These are phyloP conservation scores for Sarocladiaceae sp. DNA, from an alignment of 2,329 filamentous ascomycete genomes.

Conservation along the genomic window DNA sequence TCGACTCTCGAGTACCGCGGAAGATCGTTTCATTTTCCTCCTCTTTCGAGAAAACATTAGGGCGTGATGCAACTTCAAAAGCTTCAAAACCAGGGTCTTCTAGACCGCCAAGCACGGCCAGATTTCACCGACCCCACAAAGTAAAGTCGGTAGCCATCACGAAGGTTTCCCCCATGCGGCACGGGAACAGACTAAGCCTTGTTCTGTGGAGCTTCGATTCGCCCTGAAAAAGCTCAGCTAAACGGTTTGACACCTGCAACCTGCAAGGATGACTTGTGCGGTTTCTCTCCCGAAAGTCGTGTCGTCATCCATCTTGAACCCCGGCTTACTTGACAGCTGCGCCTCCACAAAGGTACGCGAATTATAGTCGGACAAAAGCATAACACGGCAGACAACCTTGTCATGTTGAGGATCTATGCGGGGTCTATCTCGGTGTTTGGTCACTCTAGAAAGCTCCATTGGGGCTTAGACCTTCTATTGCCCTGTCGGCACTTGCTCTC, in stretches of 20 bases:
- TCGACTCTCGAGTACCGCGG: not conserved
- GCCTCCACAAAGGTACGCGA: no score
- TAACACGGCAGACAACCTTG: no score
- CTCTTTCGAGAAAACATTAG: no score
- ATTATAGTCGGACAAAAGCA: no score
- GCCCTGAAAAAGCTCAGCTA: not conserved
- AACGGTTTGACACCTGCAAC: no score
- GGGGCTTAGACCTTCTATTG: not conserved
- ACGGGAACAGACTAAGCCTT: slow-evolving; percentile 2
- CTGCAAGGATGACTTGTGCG: no score
- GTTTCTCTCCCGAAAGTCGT: not conserved
- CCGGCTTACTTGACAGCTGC: not conserved
- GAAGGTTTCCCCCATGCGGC: not conserved
- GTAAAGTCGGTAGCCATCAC: no score
- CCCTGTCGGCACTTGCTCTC: not conserved
- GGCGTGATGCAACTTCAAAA: no score
- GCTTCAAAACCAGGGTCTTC: not conserved
- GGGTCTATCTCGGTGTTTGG: no score
- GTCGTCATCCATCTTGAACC: not conserved
- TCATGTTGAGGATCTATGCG: no score
- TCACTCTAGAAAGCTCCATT: not conserved
- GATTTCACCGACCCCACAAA: not conserved
- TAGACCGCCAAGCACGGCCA: not conserved
- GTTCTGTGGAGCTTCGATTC: not conserved
- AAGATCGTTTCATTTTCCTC: not conserved